Evolutionary conservation across 768 basidiomycete genomes (phyloP).

Genomic region (Kwoniella bestiolae): DNA sequence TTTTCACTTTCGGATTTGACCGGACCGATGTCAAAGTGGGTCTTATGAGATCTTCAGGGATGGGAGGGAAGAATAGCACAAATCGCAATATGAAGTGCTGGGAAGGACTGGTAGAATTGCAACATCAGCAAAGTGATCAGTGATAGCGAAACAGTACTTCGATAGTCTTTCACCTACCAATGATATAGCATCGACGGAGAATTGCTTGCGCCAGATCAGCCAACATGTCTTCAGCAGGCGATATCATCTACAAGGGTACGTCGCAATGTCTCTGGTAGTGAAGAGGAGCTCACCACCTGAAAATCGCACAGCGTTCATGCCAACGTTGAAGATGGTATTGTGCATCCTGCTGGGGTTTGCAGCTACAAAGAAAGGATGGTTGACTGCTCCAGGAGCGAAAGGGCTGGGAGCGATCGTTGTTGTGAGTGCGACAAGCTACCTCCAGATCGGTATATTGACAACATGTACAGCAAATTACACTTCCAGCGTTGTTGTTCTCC

Average conservation of each 20-base stretch:
- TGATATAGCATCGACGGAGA: background rate
- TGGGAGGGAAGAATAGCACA: background rate
- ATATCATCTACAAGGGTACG: conserved; percentile 47
- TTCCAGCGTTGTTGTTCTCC: conserved; percentile 62
- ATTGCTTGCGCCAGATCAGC: background rate
- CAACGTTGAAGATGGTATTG: conserved; percentile 47
- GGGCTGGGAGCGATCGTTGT: conserved; percentile 54
- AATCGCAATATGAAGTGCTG: background rate
- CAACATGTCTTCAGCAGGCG: conserved; percentile 31
- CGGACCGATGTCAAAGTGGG: conserved; percentile 3
- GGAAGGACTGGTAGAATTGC: too few species aligned
- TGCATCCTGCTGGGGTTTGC: conserved; percentile 58
- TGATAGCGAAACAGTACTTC: too few species aligned
- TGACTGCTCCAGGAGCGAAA: conserved; percentile 58
- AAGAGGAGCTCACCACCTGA: background rate
- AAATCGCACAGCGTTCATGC: conserved; percentile 40
- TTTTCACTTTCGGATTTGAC: background rate
- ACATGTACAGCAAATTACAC: conserved; percentile 57
- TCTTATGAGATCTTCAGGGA: background rate
- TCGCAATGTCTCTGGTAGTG: too few species aligned
- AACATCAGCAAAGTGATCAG: too few species aligned
- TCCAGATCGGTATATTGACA: background rate
- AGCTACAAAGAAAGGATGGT: conserved; percentile 58
- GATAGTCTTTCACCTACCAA: too few species aligned
- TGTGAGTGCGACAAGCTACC: conserved; percentile 56